phyloP scores from a whole-genome alignment of 805 yeast genomes.

The Candida chauliodis region DNA sequence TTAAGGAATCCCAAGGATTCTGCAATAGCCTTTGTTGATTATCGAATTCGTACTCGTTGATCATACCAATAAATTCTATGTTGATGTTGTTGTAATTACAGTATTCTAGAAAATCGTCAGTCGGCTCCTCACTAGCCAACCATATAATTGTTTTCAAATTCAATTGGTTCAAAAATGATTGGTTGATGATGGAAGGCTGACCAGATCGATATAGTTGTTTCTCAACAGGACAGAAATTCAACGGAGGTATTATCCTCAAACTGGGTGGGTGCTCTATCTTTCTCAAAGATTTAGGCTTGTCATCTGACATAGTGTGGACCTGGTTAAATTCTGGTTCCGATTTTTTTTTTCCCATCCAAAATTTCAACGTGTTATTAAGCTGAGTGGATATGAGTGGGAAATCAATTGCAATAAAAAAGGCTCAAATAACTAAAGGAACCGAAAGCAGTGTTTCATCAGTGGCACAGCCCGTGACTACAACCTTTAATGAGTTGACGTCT shows the following conservation, averaged over 20 bases:
- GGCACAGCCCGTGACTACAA: conserved; percentile 9
- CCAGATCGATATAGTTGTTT: conserved; percentile 83
- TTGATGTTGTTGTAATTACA: conserved; percentile 69
- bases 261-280: conserved; percentile 50
- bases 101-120: conserved; percentile 79
- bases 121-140: conserved; percentile 96
- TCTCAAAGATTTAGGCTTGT: conserved; percentile 2
- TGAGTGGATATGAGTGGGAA: conserved; percentile 18
- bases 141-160: conserved; percentile 79
- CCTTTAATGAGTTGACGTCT: conserved; percentile 21
- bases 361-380: conserved; percentile 28
- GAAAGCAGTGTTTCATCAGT: background rate
- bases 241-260: conserved; percentile 80
- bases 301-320: background rate
- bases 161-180: conserved; percentile 74
- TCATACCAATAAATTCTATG: conserved; percentile 78
- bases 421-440: conserved; percentile 11
- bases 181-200: conserved; percentile 91
- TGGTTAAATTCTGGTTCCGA: background rate
- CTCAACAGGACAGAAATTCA: conserved; percentile 95
- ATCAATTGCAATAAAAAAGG: conserved; percentile 17
- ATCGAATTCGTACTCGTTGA: conserved; percentile 49
- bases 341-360: background rate
- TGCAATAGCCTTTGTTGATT: conserved; percentile 24
- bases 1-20: conserved; percentile 95